A percentile compares a stretch with the other conserved stretches of the same genome.
phyloP scores from a whole-genome alignment of 2,329 filamentous ascomycete species.

The Botrytis medusae region DNA sequence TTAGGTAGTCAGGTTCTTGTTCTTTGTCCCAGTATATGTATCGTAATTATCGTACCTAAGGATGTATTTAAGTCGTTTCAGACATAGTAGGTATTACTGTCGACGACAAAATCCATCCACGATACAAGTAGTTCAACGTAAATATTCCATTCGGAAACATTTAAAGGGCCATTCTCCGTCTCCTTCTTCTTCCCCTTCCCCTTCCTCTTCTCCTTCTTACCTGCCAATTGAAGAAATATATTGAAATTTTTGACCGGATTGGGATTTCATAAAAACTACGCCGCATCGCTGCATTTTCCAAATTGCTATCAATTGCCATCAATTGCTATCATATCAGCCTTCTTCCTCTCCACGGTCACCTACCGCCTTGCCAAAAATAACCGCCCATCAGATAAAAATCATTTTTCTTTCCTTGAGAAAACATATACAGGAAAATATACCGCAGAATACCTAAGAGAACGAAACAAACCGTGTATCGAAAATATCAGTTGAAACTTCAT shows the following conservation, averaged over 20 bases:
- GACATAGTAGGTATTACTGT: not conserved
- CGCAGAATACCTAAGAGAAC: not conserved
- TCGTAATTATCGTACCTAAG: not conserved
- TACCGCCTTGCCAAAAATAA: not conserved
- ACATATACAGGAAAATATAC: not conserved
- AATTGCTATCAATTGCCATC: not conserved
- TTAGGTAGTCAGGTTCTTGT: not conserved
- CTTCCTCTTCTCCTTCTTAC: not conserved
- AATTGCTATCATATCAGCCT: slow-evolving; percentile 4
- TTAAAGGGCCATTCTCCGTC: not conserved
- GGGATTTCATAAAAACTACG: not conserved
- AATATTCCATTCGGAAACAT: not conserved
- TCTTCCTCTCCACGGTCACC: not conserved
- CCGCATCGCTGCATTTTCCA: not conserved
- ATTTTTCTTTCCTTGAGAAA: not conserved
- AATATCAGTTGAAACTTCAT: slow-evolving; percentile 7
- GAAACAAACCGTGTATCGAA: slow-evolving; percentile 10
- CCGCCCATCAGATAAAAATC: not conserved
- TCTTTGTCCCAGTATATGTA: not conserved
- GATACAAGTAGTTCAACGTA: not conserved
- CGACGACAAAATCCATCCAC: not conserved
- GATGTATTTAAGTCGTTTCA: not conserved
- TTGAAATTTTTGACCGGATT: not conserved
- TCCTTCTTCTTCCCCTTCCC: too few species aligned
- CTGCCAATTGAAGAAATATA: not conserved